These are phyloP conservation scores for Botrytis byssoidea DNA, from an alignment of 2,329 filamentous ascomycete species.

Conservation along the genomic window DNA sequence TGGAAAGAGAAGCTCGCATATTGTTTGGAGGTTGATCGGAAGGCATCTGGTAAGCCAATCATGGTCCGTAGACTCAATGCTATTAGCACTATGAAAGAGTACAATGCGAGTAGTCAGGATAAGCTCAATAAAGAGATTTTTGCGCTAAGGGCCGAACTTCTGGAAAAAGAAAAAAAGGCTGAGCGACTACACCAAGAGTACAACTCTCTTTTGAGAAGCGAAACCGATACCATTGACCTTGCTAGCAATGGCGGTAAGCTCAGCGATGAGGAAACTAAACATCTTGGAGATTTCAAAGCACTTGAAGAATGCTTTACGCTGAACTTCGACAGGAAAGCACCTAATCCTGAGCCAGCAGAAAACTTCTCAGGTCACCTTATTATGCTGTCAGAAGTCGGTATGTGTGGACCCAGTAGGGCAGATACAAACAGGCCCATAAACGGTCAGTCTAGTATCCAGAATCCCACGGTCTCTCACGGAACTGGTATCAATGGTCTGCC, in stretches of 20 bases:
- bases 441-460: background rate
- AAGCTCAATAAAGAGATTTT: background rate
- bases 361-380: background rate
- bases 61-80: background rate
- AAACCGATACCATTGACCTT: background rate
- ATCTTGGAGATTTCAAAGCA: background rate
- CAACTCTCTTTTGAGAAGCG: background rate
- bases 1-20: slow-evolving; percentile 6
- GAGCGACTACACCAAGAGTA: background rate
- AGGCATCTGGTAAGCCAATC: background rate
- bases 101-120: background rate
- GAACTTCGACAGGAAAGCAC: slow-evolving; percentile 6
- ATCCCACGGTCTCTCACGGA: background rate
- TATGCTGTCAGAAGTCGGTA: background rate
- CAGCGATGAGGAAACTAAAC: background rate
- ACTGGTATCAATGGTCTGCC: background rate
- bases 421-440: background rate
- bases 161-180: background rate
- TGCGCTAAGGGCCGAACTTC: background rate
- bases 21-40: background rate
- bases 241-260: background rate
- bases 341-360: background rate
- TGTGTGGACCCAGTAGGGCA: background rate
- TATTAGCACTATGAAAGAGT: background rate
- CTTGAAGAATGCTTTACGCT: slow-evolving; percentile 7